Evolutionary conservation across 129 eudicot genomes (phyloP), one percentile per base, ranked within the genome.

Genomic region (Chrysanthemum makinoi): DNA sequence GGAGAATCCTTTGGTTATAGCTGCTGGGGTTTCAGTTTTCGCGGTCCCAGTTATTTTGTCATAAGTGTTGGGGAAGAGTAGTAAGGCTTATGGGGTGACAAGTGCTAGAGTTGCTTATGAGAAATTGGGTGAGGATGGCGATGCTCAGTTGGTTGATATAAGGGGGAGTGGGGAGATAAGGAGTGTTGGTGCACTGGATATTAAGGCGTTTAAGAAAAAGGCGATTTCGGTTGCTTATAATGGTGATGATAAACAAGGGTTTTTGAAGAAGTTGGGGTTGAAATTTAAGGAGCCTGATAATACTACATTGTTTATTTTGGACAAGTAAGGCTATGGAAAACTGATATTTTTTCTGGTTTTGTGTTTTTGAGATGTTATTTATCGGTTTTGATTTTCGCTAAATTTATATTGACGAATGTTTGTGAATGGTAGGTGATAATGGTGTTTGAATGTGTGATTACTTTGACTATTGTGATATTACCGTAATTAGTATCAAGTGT

Each of bases 201-300:
- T 94, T 19, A 70, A 69, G 47, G 93, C 89, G 2, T 85, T 89
- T 73, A 86, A 86, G 82, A 94, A 94, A 82, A 94, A 94, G 79
- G 62, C 96, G 2, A 77, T 90, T 46, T 58, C 82, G n/a, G 75
- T 94, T 72, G 78, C 82, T 46, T 94, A 87, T 52, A 87, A 79
- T 56, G 91, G 96, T 28, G 96, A 89, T 56, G 99, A 94, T 69
- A 94, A 90, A 72, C 83, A 54, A 18, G 97, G 99, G 51, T 94
- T 94, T 84, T 87, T 94, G 91, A 88, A 90, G 68, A 94, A 90
- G 83, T 55, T 94, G 80, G 70, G 84, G 73, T 74, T 94, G 77
- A 94, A 80, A 80, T 82, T 90, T 61, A 90, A 87, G 64, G 91
- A 94, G 18, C 99, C 99, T 17, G 96, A 90, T 65, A 87, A 77